Evolutionary conservation across 1,139 yeast species (phyloP).

Genomic region (Hansenula lynferdii): DNA sequence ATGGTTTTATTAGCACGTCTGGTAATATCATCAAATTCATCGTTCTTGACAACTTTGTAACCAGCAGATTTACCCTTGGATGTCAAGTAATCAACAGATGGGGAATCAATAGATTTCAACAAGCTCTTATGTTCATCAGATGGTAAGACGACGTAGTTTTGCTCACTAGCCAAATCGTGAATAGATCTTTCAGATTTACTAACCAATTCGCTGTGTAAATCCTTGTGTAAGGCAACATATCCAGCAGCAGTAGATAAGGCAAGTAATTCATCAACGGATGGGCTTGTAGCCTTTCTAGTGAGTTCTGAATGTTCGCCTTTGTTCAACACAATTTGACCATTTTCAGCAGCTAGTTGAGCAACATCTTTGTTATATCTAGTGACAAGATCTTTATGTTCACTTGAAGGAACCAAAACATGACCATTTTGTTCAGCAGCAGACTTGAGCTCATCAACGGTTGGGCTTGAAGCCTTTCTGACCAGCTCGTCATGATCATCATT

Average conservation of each 20-base stretch:
- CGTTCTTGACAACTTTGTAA: slow-evolving; percentile 1
- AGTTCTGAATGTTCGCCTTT: slow-evolving; percentile 26
- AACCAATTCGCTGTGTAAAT: slow-evolving; percentile 16
- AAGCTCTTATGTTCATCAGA: slow-evolving; percentile 11
- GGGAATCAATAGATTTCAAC: slow-evolving; percentile 9
- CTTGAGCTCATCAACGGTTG: slow-evolving; percentile 30
- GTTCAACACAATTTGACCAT: slow-evolving; percentile 28
- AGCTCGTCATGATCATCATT: slow-evolving; percentile 25
- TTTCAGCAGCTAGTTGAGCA: slow-evolving; percentile 27
- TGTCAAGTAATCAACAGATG: slow-evolving; percentile 19
- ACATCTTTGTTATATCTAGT: slow-evolving; percentile 24
- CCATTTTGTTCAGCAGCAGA: slow-evolving; percentile 27
- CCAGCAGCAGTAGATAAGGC: slow-evolving; percentile 28
- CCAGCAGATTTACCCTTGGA: slow-evolving; percentile 16
- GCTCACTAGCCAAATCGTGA: slow-evolving; percentile 17
- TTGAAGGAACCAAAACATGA: slow-evolving; percentile 21
- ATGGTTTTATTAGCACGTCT: neutral
- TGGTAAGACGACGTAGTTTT: slow-evolving; percentile 14
- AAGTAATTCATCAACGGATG: slow-evolving; percentile 31
- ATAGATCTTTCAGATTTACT: slow-evolving; percentile 8
- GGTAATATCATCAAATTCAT: neutral
- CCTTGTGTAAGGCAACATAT: slow-evolving; percentile 21
- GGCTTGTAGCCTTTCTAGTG: slow-evolving; percentile 25
- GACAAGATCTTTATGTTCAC: slow-evolving; percentile 11
- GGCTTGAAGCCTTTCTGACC: slow-evolving; percentile 25